Base-by-base conservation (phyloP, 2,329 filamentous ascomycete genomes). In the Penicillium janthinellum region DNA sequence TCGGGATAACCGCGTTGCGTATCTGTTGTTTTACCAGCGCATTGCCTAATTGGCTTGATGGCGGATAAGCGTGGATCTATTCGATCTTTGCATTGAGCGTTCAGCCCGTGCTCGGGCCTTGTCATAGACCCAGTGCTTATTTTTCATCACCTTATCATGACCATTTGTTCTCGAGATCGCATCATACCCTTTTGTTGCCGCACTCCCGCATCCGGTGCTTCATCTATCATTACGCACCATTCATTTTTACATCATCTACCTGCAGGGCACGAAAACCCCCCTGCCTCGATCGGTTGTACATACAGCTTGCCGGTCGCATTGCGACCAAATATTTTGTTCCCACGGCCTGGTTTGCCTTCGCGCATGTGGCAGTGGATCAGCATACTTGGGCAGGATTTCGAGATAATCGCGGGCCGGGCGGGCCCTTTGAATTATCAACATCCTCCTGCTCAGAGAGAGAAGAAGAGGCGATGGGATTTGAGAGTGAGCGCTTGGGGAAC, bases 1-100 rank as follows among this genome's bases (percentile, higher is more conserved):
- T 72, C 92, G 91, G 77, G 94, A 98, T 76, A 96, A 94, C 83
- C 96, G 96, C 83, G 94, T 97, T 59, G 95, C 95, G 4, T 99
- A 99, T 78, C 86, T 99, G 66, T 80, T 99, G 72, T 96, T 99
- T 79, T 99, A 99, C 77, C 90, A 97, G 80, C 87, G 87, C 70
- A 85, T 95, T 60, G 70, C 66, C 58, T 75, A 53, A 37, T n/a
- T 50, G 25, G 17, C 10, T 38, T n/a, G 28, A 47, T 28, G n/a
- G n/a, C 7, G 11, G 17, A 28, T n/a, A 5, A 39, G 44, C 14
- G 15, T 14, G 17, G 31, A 35, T 20, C 31, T 20, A 35, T 15
- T 17, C 34, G 47, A 4, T 20, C 28, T 35, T 34, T 28, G 6
- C 34, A 22, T 39, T 8, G 22, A 25, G 6, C 20, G 20, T 17